Percentiles rank a stretch among this genome's conserved stretches.
These are phyloP conservation scores for Penicillium dipodomyicola DNA, from an alignment of 495 filamentous ascomycete species.

Conservation along the genomic window DNA sequence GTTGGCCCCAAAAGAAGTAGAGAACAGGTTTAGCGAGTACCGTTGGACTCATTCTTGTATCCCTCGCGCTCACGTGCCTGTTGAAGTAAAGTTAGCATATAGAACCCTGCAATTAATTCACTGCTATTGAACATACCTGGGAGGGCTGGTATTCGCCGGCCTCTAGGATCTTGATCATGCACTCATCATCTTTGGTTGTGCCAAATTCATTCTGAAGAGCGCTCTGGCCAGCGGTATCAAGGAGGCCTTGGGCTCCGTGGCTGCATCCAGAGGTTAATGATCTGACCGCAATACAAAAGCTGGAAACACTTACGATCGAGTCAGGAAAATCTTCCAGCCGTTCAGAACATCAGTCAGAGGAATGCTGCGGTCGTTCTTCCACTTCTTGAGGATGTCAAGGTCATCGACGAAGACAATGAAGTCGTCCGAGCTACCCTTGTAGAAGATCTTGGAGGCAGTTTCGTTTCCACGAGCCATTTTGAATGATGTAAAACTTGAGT, in stretches of 20 bases:
- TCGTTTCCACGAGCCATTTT: conserved; percentile 79
- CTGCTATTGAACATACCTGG: conserved; percentile 50
- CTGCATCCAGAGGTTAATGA: conserved; percentile 41
- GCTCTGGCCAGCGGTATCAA: conserved; percentile 71
- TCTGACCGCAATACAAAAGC: not conserved
- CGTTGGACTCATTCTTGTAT: conserved; percentile 34
- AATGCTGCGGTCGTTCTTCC: conserved; percentile 75
- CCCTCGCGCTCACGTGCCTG: conserved; percentile 37
- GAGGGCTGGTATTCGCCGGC: conserved; percentile 65
- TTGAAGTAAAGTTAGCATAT: conserved; percentile 17
- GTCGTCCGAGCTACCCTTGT: conserved; percentile 83
- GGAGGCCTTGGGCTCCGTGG: conserved; percentile 79
- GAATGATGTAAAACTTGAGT: conserved; percentile 12
- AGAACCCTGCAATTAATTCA: not conserved
- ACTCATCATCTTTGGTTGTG: conserved; percentile 70
- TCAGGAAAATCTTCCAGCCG: conserved; percentile 85
- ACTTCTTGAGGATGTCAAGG: conserved; percentile 66
- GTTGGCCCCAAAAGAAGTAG: not conserved
- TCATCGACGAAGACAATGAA: conserved; percentile 90
- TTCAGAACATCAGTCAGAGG: conserved; percentile 83
- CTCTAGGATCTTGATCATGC: conserved; percentile 75
- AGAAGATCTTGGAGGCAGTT: conserved; percentile 75
- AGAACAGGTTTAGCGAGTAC: conserved; percentile 24
- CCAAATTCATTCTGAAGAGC: conserved; percentile 85
- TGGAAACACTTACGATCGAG: conserved; percentile 69